These are phyloP conservation scores for Murraya paniculata DNA, from an alignment of 345 rosid species.

Conservation along the genomic window DNA sequence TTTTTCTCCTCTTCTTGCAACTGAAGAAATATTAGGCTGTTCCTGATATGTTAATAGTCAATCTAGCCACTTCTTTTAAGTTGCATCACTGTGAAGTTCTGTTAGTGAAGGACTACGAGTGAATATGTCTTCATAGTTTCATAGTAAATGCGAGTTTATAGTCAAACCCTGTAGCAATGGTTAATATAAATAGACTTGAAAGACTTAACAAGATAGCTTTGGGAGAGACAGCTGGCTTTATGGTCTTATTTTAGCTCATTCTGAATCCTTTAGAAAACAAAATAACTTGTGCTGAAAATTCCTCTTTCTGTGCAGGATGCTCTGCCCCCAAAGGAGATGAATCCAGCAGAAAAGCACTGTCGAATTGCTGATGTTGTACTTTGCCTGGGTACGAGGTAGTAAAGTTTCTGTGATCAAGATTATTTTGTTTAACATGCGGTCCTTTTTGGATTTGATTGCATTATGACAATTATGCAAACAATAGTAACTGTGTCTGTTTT, in stretches of 20 bases:
- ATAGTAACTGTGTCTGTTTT: no score
- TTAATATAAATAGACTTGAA: not conserved
- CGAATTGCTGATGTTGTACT: slow-evolving; percentile 85
- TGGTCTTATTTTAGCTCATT: slow-evolving; percentile 1
- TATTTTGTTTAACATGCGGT: not conserved
- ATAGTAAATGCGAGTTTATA: not conserved
- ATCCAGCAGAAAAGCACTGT: slow-evolving; percentile 86
- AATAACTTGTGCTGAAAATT: not conserved
- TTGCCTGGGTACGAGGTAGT: slow-evolving; percentile 93
- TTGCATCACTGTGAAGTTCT: not conserved
- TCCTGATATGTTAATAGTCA: not conserved
- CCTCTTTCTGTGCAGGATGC: slow-evolving; percentile 62
- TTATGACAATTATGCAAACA: not conserved
- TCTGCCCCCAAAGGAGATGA: slow-evolving; percentile 79
- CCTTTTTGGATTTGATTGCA: not conserved
- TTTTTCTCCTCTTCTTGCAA: not conserved
- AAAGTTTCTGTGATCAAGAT: not conserved
- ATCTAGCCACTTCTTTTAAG: not conserved
- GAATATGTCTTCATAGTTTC: not conserved
- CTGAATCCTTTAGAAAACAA: not conserved
- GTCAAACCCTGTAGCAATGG: not conserved
- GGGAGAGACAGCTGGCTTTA: not conserved
- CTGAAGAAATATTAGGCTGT: not conserved
- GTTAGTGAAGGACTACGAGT: not conserved
- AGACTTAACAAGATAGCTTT: not conserved